Evolutionary conservation across 257 asterid species (phyloP).

Genomic region (Plantago major): DNA sequence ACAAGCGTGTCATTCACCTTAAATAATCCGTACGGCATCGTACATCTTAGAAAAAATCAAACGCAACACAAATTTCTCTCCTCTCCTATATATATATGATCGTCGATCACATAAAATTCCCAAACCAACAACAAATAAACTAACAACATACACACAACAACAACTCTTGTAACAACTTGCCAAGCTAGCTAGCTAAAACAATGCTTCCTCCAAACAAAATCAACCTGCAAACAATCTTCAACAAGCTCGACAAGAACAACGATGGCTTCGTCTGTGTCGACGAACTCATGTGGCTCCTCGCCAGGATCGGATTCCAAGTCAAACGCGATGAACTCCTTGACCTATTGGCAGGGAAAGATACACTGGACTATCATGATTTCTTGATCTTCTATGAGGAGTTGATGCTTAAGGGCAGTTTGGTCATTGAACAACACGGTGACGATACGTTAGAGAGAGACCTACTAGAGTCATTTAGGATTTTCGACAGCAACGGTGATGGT

Average conservation of each 20-base stretch:
- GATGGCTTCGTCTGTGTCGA: slow-evolving; percentile 39
- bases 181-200: neutral
- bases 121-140: neutral
- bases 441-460: slow-evolving; percentile 31
- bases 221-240: slow-evolving; percentile 43
- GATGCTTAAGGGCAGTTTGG: slow-evolving; percentile 22
- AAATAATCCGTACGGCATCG: neutral
- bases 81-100: neutral
- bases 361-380: slow-evolving; percentile 42
- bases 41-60: neutral
- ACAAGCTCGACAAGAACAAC: slow-evolving; percentile 43
- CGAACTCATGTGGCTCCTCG: slow-evolving; percentile 46
- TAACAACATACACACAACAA: too few species aligned
- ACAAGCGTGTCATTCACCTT: neutral
- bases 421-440: neutral
- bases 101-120: too few species aligned
- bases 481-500: slow-evolving; percentile 56
- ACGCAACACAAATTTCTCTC: neutral
- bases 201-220: slow-evolving; percentile 13
- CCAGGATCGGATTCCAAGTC: slow-evolving; percentile 30
- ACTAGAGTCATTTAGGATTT: slow-evolving; percentile 44
- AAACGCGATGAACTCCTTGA: slow-evolving; percentile 47
- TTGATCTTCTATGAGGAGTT: slow-evolving; percentile 48
- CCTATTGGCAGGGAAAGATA: slow-evolving; percentile 33
- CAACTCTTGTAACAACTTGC: neutral